Base-by-base conservation (phyloP, 2,329 filamentous ascomycete species). In the Ophiostoma populinum region DNA sequence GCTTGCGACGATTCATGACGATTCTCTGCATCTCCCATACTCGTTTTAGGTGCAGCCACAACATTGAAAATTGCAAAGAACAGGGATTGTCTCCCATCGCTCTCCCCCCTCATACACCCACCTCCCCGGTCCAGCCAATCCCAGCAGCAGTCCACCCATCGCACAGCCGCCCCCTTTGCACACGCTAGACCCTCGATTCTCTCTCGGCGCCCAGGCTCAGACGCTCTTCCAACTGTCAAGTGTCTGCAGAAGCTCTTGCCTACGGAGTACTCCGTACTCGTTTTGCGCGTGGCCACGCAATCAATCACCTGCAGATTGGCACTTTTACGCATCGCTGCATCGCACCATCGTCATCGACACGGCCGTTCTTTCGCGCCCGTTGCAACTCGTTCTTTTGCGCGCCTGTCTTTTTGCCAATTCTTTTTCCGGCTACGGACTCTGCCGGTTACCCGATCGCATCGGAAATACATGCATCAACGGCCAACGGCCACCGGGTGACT, bases 141-240 rank as follows among this genome's bases (percentile, higher is more conserved):
- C 30, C 30, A 20, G 18, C 13, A 13, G 6, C 10, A 13, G 10
- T 20, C n/a, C n/a, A 31, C 29, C 28, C 28, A 19, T 18, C 30
- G 30, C 30, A 22, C 30, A 16, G 30, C 30, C 30, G 19, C 30
- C 30, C 30, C 30, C 30, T 32, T 32, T 22, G 30, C 30, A 32
- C 16, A 35, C 33, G 37, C 37, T 24, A 35, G 22, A 17, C 13
- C 25, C 24, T 26, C 22, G 36, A 35, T 21, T 28, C 22, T 34
- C 28, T 39, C 37, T 39, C 28, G 37, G 37, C 37, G 37, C 37
- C 37, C 37, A 39, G 37, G 28, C 37, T 30, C 33, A 35, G 24
- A 15, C 22, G 21, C 33, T 15, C n/a, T n/a, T n/a, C 28, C 24
- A 30, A 24, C 19, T 38, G 18, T 17, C 18, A 31, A 16, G 7